Conservation (phyloP, 2,329 filamentous ascomycete species). For the Ambrosiella xylebori region DNA sequence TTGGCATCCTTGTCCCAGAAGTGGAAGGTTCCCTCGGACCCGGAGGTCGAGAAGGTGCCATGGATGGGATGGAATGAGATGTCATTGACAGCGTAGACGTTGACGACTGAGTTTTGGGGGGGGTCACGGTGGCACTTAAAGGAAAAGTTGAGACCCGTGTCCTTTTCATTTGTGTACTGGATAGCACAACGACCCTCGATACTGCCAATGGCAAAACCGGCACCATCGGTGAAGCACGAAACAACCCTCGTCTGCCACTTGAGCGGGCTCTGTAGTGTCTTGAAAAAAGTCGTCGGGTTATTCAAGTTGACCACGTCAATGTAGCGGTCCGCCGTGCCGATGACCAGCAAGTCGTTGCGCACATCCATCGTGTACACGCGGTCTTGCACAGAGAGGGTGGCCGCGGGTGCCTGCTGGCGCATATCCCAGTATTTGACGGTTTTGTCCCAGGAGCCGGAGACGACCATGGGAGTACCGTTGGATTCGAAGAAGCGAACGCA, state of each 20-base stretch:
- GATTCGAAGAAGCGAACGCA: slow-evolving; percentile 62
- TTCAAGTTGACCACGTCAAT: slow-evolving; percentile 90
- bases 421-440: slow-evolving; percentile 82
- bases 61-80: slow-evolving; percentile 95
- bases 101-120: slow-evolving; percentile 56
- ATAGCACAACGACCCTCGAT: slow-evolving; percentile 97
- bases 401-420: slow-evolving; percentile 46
- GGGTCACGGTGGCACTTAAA: slow-evolving; percentile 96
- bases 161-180: slow-evolving; percentile 95
- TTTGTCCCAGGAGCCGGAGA: slow-evolving; percentile 88
- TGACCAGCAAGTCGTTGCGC: slow-evolving; percentile 69
- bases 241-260: slow-evolving; percentile 97
- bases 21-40: slow-evolving; percentile 89
- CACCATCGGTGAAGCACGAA: slow-evolving; percentile 82
- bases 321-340: slow-evolving; percentile 86
- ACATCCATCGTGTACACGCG: slow-evolving; percentile 86
- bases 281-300: slow-evolving; percentile 82
- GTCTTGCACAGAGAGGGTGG: slow-evolving; percentile 51
- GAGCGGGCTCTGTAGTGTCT: slow-evolving; percentile 84
- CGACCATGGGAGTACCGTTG: slow-evolving; percentile 59
- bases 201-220: slow-evolving; percentile 84
- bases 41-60: slow-evolving; percentile 96
- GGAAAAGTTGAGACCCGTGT: slow-evolving; percentile 81
- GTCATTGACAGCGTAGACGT: slow-evolving; percentile 88
- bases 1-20: slow-evolving; percentile 93